These are phyloP conservation scores for Talaromyces borbonicus DNA, from an alignment of 495 filamentous ascomycete species.

Conservation along the genomic window DNA sequence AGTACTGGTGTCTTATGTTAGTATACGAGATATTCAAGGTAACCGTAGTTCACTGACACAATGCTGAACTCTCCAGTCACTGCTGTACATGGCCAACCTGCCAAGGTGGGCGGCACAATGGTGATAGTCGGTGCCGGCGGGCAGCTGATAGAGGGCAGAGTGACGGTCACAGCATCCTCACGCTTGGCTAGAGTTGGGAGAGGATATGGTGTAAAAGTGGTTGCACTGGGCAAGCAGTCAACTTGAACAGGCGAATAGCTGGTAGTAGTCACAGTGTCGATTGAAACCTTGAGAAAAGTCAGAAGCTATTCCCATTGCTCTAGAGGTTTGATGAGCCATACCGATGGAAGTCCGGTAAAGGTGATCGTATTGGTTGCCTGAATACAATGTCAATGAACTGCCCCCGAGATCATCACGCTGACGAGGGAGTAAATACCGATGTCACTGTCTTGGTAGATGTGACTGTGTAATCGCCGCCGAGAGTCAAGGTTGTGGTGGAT, in stretches of 20 bases:
- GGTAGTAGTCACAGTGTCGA: neutral
- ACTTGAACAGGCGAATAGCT: neutral
- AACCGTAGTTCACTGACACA: neutral
- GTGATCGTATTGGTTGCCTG: conserved; percentile 1
- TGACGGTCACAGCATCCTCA: neutral
- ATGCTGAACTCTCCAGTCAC: neutral
- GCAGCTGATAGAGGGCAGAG: neutral
- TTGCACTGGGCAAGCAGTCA: neutral
- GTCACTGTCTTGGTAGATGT: neutral
- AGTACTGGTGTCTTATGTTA: neutral
- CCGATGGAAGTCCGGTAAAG: neutral
- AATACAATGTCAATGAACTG: neutral
- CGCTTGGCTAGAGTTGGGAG: neutral
- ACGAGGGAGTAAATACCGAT: neutral
- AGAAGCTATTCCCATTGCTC: neutral
- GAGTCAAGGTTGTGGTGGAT: neutral
- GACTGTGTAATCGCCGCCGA: neutral
- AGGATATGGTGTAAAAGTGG: neutral
- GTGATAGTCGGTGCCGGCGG: neutral
- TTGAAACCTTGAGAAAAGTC: neutral
- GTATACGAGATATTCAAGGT: neutral
- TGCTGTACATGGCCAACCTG: neutral
- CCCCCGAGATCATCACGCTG: neutral
- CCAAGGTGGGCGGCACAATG: neutral
- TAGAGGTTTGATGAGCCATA: neutral